These are phyloP conservation scores for Reutealis trisperma DNA, from an alignment of 345 rosid species.

Conservation along the genomic window DNA sequence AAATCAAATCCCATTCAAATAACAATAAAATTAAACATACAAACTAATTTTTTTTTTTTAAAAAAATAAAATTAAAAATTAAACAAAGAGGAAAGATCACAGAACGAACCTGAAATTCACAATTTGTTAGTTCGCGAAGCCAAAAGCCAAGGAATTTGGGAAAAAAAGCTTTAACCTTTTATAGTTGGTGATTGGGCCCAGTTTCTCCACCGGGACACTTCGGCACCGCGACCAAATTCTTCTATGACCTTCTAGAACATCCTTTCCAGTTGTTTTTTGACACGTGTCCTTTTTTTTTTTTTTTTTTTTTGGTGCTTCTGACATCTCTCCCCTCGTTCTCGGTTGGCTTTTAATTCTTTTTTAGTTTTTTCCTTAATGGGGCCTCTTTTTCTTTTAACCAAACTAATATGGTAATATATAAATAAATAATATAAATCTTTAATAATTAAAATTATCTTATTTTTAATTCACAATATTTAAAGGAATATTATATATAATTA, in stretches of 20 bases:
- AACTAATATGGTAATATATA: too few relatives aligned
- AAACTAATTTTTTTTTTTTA: too few relatives aligned
- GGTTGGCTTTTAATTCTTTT: background rate
- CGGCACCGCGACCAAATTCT: background rate
- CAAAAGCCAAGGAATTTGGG: too few relatives aligned
- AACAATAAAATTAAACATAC: too few relatives aligned
- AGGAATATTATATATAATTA: too few relatives aligned
- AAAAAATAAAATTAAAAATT: background rate
- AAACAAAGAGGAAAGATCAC: background rate
- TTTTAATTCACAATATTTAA: too few relatives aligned
- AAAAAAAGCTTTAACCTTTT: background rate
- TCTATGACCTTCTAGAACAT: conserved; percentile 48
- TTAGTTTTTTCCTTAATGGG: too few relatives aligned
- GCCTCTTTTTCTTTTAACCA: too few relatives aligned
- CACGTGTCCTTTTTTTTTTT: too few relatives aligned
- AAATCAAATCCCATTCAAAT: background rate
- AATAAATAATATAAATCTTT: too few relatives aligned
- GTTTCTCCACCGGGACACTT: background rate
- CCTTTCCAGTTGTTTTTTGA: conserved; percentile 26
- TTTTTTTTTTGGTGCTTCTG: background rate
- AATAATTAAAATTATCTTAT: too few relatives aligned
- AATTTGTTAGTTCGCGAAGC: too few relatives aligned
- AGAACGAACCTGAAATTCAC: background rate
- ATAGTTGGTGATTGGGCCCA: conserved; percentile 25
- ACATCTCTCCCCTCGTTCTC: background rate